phyloP scores from a whole-genome alignment of 345 rosid species.

The Mangifera indica region DNA sequence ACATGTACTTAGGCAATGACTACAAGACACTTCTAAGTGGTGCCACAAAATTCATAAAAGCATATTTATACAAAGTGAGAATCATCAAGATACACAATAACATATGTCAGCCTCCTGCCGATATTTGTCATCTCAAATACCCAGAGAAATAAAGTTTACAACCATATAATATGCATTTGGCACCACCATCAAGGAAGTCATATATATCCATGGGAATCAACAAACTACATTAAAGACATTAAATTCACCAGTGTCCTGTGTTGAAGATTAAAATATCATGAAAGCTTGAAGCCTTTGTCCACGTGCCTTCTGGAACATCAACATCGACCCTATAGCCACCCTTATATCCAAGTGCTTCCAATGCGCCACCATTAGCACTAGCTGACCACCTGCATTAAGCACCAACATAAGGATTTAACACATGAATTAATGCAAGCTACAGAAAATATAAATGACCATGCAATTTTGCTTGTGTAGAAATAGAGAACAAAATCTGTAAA shows the following conservation, averaged over 20 bases:
- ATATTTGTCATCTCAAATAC: not conserved
- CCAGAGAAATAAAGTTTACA: too few relatives aligned
- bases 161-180: not conserved
- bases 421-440: not conserved
- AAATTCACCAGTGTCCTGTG: constrained; percentile 86
- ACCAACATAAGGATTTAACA: not conserved
- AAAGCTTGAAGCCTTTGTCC: constrained; percentile 73
- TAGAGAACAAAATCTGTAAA: not conserved
- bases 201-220: not conserved
- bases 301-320: constrained; percentile 84
- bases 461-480: not conserved
- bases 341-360: constrained; percentile 78
- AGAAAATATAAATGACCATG: not conserved
- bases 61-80: not conserved
- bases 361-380: constrained; percentile 56
- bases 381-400: constrained; percentile 66
- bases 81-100: not conserved
- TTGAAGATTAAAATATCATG: constrained; percentile 74
- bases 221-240: constrained; percentile 7
- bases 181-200: not conserved
- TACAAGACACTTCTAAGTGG: not conserved
- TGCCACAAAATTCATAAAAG: not conserved
- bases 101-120: not conserved
- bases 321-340: constrained; percentile 89
- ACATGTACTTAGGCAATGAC: not conserved